A percentile compares a stretch with the other conserved stretches of the same genome.
Conservation (phyloP, 177 flowering plant genomes). For the Vitis hybrid region DNA sequence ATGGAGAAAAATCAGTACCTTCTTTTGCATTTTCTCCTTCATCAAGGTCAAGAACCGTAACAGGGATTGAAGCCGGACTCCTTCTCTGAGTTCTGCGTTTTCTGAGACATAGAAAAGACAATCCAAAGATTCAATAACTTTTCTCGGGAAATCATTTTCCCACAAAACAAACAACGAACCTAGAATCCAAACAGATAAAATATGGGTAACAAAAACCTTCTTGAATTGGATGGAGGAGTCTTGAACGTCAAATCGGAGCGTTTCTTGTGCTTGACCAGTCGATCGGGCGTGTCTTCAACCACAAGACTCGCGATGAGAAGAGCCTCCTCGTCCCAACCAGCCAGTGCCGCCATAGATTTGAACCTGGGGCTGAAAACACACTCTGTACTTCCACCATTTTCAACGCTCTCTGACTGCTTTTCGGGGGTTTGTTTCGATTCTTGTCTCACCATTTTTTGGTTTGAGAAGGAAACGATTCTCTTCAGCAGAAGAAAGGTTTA, state of each 20-base stretch:
- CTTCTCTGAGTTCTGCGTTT: conserved; percentile 50
- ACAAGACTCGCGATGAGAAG: conserved; percentile 60
- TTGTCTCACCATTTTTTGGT: conserved; percentile 17
- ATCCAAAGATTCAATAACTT: not conserved
- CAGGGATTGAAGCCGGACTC: conserved; percentile 38
- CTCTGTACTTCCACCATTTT: conserved; percentile 24
- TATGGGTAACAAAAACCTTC: conserved; percentile 35
- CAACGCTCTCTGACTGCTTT: conserved; percentile 11
- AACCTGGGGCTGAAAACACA: conserved; percentile 71
- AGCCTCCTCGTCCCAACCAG: conserved; percentile 94
- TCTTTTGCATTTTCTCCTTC: conserved; percentile 34
- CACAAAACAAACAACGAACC: not conserved
- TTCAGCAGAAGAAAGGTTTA: not conserved
- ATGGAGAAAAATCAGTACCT: conserved; percentile 20
- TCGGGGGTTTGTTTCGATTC: conserved; percentile 8
- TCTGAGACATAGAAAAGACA: conserved; percentile 25
- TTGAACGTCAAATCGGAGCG: conserved; percentile 36
- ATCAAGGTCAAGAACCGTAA: conserved; percentile 52
- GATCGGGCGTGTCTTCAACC: conserved; percentile 85
- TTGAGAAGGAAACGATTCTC: not conserved
- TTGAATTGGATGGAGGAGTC: conserved; percentile 54
- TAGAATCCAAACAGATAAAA: not conserved
- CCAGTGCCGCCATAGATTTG: conserved; percentile 81
- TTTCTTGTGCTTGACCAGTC: conserved; percentile 49
- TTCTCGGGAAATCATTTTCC: not conserved